phyloP scores from a whole-genome alignment of 1,284 basidiomycete genomes.

The Ustilago shanxiensis region DNA sequence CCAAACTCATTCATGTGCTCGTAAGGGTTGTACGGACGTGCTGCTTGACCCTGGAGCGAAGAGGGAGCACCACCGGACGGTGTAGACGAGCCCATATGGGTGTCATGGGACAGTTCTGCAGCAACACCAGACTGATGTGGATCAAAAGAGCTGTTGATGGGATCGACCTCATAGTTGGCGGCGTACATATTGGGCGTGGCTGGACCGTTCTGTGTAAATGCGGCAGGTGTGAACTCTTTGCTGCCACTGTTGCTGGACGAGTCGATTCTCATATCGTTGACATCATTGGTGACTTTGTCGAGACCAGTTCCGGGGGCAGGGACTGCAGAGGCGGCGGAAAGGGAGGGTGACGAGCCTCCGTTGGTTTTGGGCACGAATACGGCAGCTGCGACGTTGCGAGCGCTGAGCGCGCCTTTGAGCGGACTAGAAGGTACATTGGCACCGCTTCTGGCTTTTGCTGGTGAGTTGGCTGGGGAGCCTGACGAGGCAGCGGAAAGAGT shows the following conservation, averaged over 20 bases:
- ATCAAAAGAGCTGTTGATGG: constrained; percentile 37
- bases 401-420: constrained; percentile 53
- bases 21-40: constrained; percentile 58
- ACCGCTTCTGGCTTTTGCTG: constrained; percentile 26
- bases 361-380: constrained; percentile 63
- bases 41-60: constrained; percentile 7
- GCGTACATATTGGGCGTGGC: constrained; percentile 36
- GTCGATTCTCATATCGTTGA: constrained; percentile 36
- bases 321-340: constrained; percentile 22
- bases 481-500: constrained; percentile 24
- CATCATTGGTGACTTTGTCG: constrained; percentile 25
- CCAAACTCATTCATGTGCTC: constrained; percentile 63
- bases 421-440: constrained; percentile 38
- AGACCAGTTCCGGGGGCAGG: constrained; percentile 16
- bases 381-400: constrained; percentile 58
- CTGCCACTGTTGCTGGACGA: constrained; percentile 12
- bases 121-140: constrained; percentile 18
- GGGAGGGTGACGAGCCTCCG: constrained; percentile 38
- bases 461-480: constrained; percentile 23
- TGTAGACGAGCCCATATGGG: constrained; percentile 28
- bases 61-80: constrained; percentile 5
- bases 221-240: constrained; percentile 25
- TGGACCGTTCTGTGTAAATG: constrained; percentile 26
- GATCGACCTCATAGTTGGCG: constrained; percentile 26
- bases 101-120: constrained; percentile 20